Conservation (phyloP, 192 early-diverging fungal species). For the Linnemannia schmuckeri region DNA sequence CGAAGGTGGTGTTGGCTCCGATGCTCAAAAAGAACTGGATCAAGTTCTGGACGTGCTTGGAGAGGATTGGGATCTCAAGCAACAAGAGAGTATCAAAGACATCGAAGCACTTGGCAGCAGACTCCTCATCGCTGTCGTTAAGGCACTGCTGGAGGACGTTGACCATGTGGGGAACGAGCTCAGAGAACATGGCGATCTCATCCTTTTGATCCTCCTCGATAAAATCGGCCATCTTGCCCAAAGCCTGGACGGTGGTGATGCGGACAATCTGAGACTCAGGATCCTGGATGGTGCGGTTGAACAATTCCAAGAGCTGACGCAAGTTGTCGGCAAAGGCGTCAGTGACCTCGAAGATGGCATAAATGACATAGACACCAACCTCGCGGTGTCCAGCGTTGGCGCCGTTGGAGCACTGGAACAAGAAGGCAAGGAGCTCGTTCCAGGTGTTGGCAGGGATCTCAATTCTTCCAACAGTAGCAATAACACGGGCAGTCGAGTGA, state of each 20-base stretch:
- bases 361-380: constrained; percentile 89
- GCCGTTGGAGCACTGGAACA: constrained; percentile 86
- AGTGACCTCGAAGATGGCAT: constrained; percentile 88
- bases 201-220: constrained; percentile 79
- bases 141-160: constrained; percentile 86
- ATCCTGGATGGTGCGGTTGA: constrained; percentile 80
- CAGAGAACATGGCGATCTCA: constrained; percentile 79
- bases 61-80: constrained; percentile 85
- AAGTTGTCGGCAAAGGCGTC: constrained; percentile 75
- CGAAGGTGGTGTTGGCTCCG: constrained; percentile 75
- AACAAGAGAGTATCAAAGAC: constrained; percentile 88
- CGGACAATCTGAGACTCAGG: constrained; percentile 86
- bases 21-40: constrained; percentile 86
- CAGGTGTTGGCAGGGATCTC: constrained; percentile 86
- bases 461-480: constrained; percentile 87
- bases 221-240: constrained; percentile 87
- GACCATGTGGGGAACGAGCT: constrained; percentile 87
- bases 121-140: constrained; percentile 79
- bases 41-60: constrained; percentile 83
- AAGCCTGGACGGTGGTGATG: constrained; percentile 83
- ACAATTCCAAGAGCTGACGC: constrained; percentile 81
- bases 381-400: constrained; percentile 80
- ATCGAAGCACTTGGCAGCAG: constrained; percentile 84
- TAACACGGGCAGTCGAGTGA: constrained; percentile 88
- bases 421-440: constrained; percentile 82